Conservation (phyloP, 257 asterid genomes). For the Ehretia macrophylla region DNA sequence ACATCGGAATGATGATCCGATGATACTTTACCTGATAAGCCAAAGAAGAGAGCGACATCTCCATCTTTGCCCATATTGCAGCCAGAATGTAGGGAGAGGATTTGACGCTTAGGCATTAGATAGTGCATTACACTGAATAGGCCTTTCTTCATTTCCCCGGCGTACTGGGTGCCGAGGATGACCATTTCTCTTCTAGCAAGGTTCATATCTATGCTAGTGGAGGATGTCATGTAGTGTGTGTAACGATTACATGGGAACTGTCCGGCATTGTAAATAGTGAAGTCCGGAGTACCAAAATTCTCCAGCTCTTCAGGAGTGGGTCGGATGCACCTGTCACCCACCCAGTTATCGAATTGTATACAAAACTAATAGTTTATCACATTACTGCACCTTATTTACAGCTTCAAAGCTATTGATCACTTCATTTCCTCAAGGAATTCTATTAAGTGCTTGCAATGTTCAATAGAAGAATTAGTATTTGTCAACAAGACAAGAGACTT, state of each 20-base stretch:
- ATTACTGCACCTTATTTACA: slow-evolving; percentile 17
- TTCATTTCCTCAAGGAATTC: slow-evolving; percentile 10
- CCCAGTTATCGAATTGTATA: slow-evolving; percentile 47
- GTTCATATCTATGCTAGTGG: slow-evolving; percentile 90
- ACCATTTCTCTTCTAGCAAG: slow-evolving; percentile 90
- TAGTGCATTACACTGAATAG: slow-evolving; percentile 90
- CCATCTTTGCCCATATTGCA: slow-evolving; percentile 87
- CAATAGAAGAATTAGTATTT: not conserved
- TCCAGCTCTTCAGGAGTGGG: slow-evolving; percentile 88
- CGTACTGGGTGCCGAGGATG: slow-evolving; percentile 92
- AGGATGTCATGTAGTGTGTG: slow-evolving; percentile 92
- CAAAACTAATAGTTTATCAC: slow-evolving; percentile 22
- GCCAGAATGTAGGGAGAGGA: slow-evolving; percentile 90
- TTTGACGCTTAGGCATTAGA: slow-evolving; percentile 92
- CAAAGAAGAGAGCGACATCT: slow-evolving; percentile 92
- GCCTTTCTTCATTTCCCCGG: slow-evolving; percentile 98
- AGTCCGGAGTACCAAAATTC: slow-evolving; percentile 87
- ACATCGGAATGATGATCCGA: slow-evolving; percentile 17
- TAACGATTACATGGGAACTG: slow-evolving; percentile 91
- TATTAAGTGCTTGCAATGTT: slow-evolving; percentile 8
- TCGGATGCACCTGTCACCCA: slow-evolving; percentile 92
- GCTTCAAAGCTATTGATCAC: slow-evolving; percentile 15
- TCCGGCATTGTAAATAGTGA: slow-evolving; percentile 96
- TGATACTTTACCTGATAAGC: slow-evolving; percentile 67
- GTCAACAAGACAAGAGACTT: slow-evolving; percentile 22